Evolutionary conservation across 331 rosid species (phyloP).

Genomic region (Rosa hybrid): DNA sequence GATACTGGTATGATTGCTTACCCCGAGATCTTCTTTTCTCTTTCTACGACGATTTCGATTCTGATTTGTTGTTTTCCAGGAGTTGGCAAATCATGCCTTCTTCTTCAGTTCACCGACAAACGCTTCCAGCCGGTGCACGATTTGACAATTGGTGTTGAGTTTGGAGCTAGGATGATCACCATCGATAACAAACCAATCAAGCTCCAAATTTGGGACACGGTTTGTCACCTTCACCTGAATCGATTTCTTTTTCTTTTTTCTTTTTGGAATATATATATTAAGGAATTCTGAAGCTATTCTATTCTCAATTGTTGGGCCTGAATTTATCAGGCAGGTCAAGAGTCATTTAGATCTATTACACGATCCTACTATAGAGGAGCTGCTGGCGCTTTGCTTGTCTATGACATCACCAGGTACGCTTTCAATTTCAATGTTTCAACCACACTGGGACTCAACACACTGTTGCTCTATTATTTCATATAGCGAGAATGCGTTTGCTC

Average conservation of each 20-base stretch:
- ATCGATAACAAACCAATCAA: constrained; percentile 96
- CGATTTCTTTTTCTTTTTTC: not conserved
- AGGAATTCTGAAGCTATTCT: constrained; percentile 7
- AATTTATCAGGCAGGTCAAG: constrained; percentile 88
- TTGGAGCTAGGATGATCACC: constrained; percentile 98
- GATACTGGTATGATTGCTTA: constrained; percentile 71
- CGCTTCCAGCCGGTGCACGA: constrained; percentile 99
- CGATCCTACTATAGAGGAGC: constrained; percentile 99
- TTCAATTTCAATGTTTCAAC: constrained; percentile 13
- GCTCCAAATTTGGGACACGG: constrained; percentile 99
- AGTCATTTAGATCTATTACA: constrained; percentile 95
- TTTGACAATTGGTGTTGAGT: constrained; percentile 96
- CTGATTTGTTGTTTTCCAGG: constrained; percentile 42
- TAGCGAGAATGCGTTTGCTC: not conserved
- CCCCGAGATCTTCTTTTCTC: not conserved
- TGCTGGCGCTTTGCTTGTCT: constrained; percentile 97
- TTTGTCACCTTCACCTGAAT: constrained; percentile 27
- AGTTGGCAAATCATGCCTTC: constrained; percentile 96
- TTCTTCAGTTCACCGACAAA: constrained; percentile 97
- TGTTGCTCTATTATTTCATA: not conserved
- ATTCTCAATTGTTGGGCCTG: not conserved
- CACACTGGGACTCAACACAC: not conserved
- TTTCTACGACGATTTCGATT: not conserved
- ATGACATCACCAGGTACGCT: constrained; percentile 94
- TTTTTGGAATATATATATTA: not conserved